Evolutionary conservation across 352 stramenopile genomes (phyloP), one percentile per base, ranked within the genome.

Genomic region (Globisporangium nodosum): DNA sequence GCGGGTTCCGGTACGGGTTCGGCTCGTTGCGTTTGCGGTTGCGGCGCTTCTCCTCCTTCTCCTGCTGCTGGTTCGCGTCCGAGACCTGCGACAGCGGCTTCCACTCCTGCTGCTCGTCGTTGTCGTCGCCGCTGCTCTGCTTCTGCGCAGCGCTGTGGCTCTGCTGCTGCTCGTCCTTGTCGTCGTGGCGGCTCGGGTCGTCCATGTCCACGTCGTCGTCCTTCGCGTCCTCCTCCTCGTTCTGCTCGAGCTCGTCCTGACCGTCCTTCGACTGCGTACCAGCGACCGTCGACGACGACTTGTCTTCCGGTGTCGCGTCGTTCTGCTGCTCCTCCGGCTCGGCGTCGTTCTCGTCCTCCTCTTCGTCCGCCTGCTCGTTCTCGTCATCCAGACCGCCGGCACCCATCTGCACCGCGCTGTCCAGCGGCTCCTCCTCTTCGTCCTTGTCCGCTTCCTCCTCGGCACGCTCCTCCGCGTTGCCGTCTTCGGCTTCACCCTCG

Each of bases 1-100:
- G 95, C 37, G 95, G 89, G 65, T 97, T 94, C 15, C 92, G 87
- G 54, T 98, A 98, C 57, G 96, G 96, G 67, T 99, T 99, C 11
- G 95, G 92, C 61, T 96, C 80, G 48, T 85, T 86, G 16, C 81
- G 80, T 39, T 82, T 73, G 40, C 70, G 68, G 31, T 92, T 78
- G 15, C 81, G 79, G 35, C 89, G 87, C 58, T 95, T 88, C 56
- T 92, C 76, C 3, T 87, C 81, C 42, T 73, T 75, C 45, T 60
- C 45, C 49, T 87, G 65, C 39, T 76, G 62, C 42, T 75, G 61
- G 3, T 83, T 69, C 12, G 61, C 52, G 53, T 63, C 51, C 7
- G 70, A 60, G 11, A 80, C 74, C 49, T 82, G 64, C 27, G 72
- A 84, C 52, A 80, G 66, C 2, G 77, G 65, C 40, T 81, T 82